These are phyloP conservation scores for Symbiodinium pilosum DNA, from an alignment of 73 alveolate species.

Conservation along the genomic window DNA sequence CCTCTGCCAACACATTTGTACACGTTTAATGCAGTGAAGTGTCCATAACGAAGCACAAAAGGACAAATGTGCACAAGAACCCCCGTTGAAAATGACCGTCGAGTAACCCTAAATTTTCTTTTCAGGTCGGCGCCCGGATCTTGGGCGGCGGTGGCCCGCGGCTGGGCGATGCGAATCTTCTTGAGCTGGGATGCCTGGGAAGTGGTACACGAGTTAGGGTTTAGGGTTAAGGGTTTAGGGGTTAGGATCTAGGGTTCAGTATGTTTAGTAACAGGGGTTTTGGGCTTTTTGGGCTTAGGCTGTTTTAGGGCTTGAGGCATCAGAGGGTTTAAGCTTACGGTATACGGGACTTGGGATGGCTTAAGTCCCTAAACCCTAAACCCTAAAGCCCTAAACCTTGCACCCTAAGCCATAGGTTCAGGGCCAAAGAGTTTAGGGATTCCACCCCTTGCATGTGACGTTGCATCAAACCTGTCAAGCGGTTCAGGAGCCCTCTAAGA, in stretches of 20 bases:
- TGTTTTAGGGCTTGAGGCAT: not conserved
- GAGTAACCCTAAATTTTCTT: not conserved
- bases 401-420: too few relatives aligned
- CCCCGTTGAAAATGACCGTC: not conserved
- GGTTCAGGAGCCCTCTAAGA: too few relatives aligned
- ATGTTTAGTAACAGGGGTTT: not conserved
- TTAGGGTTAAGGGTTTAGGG: not conserved
- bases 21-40: too few relatives aligned
- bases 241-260: not conserved
- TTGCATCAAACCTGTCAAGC: too few relatives aligned
- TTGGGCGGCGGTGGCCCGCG: constrained; percentile 59
- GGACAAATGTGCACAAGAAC: too few relatives aligned
- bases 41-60: too few relatives aligned
- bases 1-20: too few relatives aligned
- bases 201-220: not conserved
- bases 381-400: too few relatives aligned
- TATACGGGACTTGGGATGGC: not conserved
- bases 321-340: not conserved
- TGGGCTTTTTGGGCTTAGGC: not conserved
- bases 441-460: too few relatives aligned
- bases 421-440: too few relatives aligned
- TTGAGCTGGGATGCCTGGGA: constrained; percentile 12
- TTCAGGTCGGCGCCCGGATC: constrained; percentile 51
- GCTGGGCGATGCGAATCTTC: constrained; percentile 54
- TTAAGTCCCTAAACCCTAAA: too few relatives aligned